Base-by-base conservation (phyloP, 805 yeast species). In the Candida ortonii region DNA sequence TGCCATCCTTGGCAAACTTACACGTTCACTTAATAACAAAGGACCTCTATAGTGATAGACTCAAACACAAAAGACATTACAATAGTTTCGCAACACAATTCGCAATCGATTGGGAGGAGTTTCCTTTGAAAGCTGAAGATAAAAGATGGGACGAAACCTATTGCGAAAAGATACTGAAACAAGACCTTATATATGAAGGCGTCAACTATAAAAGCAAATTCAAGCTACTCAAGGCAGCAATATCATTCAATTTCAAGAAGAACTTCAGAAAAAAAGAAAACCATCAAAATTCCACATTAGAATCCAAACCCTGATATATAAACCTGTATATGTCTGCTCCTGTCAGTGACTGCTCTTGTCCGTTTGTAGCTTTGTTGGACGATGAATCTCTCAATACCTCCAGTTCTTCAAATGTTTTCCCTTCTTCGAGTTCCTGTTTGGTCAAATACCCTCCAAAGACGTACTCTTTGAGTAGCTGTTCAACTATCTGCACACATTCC, bases 1-100 rank as follows among this genome's bases (percentile, higher is more conserved):
- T 70, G 2, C 95, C 95, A 3, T 79, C 88, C 1, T 53, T 84
- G 69, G 59, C 57, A 24, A 83, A 85, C 52, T 48, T 84, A 28
- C 95, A 85, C 50, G 62, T 85, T 13, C 95, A 85, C 60, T 75
- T 85, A 16, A 66, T 85, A 30, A 77, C 88, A 0, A 64, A 61
- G 30, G 95, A 85, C 55, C 71, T 80, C 49, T 49, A 64, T 44
- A 73, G 84, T 7, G 60, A 59, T 0, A 49, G 64, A 16, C 36
- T 84, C 61, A 84, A 83, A 53, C 64, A 76, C 46, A 73, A 70
- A 39, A 69, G 66, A 36, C 95, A 85, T 55, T 84, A 76, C 55
- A 79, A 79, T 50, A 78, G 88, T 3, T 85, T 85, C 59, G 78
- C 67, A 14, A 75, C 88, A 0, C 47, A 49, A 0, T 85, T 85